Evolutionary conservation across 2,329 filamentous ascomycete genomes (phyloP), one percentile per base, ranked within the genome.

Genomic region (Alternaria hordeiaustralica): DNA sequence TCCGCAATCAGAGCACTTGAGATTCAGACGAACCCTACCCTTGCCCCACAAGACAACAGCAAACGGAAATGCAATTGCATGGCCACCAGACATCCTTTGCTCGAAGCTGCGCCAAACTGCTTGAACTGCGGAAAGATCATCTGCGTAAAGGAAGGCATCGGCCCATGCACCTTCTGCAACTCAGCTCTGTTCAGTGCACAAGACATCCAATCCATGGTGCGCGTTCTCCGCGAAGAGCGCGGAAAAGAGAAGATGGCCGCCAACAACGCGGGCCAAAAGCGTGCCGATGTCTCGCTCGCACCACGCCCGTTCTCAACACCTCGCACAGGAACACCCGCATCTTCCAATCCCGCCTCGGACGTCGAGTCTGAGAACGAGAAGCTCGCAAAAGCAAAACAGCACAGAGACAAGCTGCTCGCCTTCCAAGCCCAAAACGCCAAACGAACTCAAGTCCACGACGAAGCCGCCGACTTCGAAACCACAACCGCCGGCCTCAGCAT

Each of bases 61-160:
- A 85, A 88, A 55, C 87, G 91, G 7, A 89, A 89, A 60, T 99
- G 96, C 80, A 92, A 92, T 72, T 99, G 96, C 79, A 93, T 96
- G 74, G 96, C 92, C 0, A 89, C 92, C 0, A 88, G 92, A 2
- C 96, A 99, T 78, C 92, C 95, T 1, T 87, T 98, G 3, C 90
- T 97, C 47, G 88, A 88, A n/a, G 94, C 95, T 0, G 94, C 94
- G 0, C 96, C 96, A 1, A 99, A 98, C 78, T 99, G 96, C 77
- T 83, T 96, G 15, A 90, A 87, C 47, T 99, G 96, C 73, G 96
- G 96, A 63, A 98, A 98, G 78, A 93, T 99, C 12, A 90, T 98
- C 58, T 99, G 96, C 78, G 89, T 97, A 23, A 94, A 96, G 74
- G 94, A 99, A 80, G 96, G 96, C 0, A 85, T 98, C 1, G 95